A percentile compares a stretch with the other conserved stretches of the same genome.
These are phyloP conservation scores for Ceratocystis alfenasii DNA, from an alignment of 2,329 filamentous ascomycete genomes.

Conservation along the genomic window DNA sequence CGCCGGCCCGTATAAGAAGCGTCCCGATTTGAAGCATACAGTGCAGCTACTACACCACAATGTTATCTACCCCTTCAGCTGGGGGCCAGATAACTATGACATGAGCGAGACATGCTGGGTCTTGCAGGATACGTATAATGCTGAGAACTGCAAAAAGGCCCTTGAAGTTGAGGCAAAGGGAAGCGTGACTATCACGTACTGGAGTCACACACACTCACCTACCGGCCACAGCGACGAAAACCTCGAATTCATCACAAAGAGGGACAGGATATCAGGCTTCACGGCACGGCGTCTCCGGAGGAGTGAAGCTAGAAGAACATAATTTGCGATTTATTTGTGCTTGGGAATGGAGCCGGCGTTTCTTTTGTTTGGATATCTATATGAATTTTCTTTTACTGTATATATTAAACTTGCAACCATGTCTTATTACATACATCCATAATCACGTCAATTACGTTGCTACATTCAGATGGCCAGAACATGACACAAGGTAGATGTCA, in stretches of 20 bases:
- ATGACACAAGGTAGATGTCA: no score
- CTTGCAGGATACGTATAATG: slow-evolving; percentile 22
- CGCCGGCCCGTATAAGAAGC: slow-evolving; percentile 9
- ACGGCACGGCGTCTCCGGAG: neutral
- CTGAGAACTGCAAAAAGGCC: slow-evolving; percentile 24
- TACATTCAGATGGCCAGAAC: neutral
- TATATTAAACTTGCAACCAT: neutral
- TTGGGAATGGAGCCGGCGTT: slow-evolving; percentile 1
- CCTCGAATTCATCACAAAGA: slow-evolving; percentile 7
- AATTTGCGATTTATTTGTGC: neutral
- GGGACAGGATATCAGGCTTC: neutral
- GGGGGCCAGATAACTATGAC: slow-evolving; percentile 23
- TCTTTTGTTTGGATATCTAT: neutral
- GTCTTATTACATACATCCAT: neutral
- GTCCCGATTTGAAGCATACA: slow-evolving; percentile 17
- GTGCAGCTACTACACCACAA: slow-evolving; percentile 25
- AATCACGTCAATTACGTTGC: neutral
- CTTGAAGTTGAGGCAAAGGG: slow-evolving; percentile 24
- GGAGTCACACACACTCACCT: slow-evolving; percentile 26
- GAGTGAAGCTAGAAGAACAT: neutral
- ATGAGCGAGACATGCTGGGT: slow-evolving; percentile 24
- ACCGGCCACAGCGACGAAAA: slow-evolving; percentile 18
- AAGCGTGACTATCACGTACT: slow-evolving; percentile 27
- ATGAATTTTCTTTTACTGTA: neutral
- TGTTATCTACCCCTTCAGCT: slow-evolving; percentile 26